Conservation (phyloP, 805 yeast genomes). For the Komagataella phaffii region DNA sequence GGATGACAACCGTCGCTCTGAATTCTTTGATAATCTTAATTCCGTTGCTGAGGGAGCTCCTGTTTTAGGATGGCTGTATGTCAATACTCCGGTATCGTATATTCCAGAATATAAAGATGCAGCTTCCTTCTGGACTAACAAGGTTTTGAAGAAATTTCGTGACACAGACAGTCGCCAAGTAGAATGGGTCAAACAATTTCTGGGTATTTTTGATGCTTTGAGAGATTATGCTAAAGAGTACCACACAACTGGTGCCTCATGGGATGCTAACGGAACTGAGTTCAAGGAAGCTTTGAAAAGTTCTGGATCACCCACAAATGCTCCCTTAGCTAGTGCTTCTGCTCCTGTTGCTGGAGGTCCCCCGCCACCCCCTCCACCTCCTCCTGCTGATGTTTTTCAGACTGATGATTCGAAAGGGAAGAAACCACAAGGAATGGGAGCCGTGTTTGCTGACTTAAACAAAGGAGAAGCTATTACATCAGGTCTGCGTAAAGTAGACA, state of each 20-base stretch:
- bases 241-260: slow-evolving; percentile 76
- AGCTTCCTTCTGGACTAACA: slow-evolving; percentile 88
- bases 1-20: slow-evolving; percentile 62
- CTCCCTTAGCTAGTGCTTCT: slow-evolving; percentile 21
- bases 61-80: slow-evolving; percentile 82
- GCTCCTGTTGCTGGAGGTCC: slow-evolving; percentile 32
- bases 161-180: slow-evolving; percentile 56
- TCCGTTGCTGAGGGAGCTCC: slow-evolving; percentile 85
- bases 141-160: slow-evolving; percentile 74
- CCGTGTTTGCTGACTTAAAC: slow-evolving; percentile 85
- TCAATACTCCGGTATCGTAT: slow-evolving; percentile 59
- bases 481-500: slow-evolving; percentile 83
- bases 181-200: slow-evolving; percentile 69
- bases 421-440: slow-evolving; percentile 33
- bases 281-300: slow-evolving; percentile 33
- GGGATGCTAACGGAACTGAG: slow-evolving; percentile 53
- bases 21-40: slow-evolving; percentile 56
- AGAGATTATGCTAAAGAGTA: slow-evolving; percentile 61
- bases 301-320: slow-evolving; percentile 11
- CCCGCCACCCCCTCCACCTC: slow-evolving; percentile 87
- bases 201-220: slow-evolving; percentile 54
- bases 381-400: slow-evolving; percentile 64
- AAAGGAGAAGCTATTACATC: slow-evolving; percentile 77
- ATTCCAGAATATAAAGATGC: slow-evolving; percentile 81
- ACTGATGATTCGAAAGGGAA: slow-evolving; percentile 14